Evolutionary conservation across 2,329 filamentous ascomycete species (phyloP), one percentile per base, ranked within the genome.

Genomic region (Leptographium lundbergii): DNA sequence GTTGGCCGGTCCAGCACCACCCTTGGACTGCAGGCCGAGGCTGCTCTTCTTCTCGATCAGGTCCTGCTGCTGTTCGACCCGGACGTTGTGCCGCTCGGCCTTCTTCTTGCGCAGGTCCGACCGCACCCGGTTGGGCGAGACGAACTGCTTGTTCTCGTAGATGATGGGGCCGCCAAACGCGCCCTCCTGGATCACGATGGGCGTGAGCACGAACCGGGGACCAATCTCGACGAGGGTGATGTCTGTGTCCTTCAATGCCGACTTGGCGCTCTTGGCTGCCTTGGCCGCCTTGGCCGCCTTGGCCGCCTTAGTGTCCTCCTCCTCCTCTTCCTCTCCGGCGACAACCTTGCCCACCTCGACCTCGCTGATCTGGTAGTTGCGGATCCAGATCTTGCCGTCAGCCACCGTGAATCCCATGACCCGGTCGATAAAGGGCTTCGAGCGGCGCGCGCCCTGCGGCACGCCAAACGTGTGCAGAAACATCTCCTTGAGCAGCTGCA

Each of bases 121-220:
- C 65, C 94, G 81, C 63, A 97, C 84, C 74, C 96, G 89, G 81
- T 99, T 99, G 11, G 94, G 94, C 65, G 88, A 94, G 58, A 99
- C 89, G 67, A 96, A 99, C 71, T 96, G 87, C 79, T 90, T 94
- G 77, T 97, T 97, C 78, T 97, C 90, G 75, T 95, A 99, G 69
- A 99, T 95, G 64, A 97, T 90, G 3, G 94, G 92, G 0, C 94
- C 94, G 58, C 92, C 92, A 66, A 99, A 97, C 62, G 88, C 91
- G 51, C 90, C 91, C 71, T 99, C 94, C 66, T 95, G 85, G 65
- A 97, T 96, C 60, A 97, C 85, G 64, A 96, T 96, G 0, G 94
- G 92, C 29, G 91, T 96, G 56, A 96, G 77, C 34, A 96, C 91
- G 66, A 96, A 92, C 53, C 94, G 82, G 0, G 94, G 94, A 0